Evolutionary conservation across 495 filamentous ascomycete genomes (phyloP).

Genomic region (Astrothelium subdiscretum): DNA sequence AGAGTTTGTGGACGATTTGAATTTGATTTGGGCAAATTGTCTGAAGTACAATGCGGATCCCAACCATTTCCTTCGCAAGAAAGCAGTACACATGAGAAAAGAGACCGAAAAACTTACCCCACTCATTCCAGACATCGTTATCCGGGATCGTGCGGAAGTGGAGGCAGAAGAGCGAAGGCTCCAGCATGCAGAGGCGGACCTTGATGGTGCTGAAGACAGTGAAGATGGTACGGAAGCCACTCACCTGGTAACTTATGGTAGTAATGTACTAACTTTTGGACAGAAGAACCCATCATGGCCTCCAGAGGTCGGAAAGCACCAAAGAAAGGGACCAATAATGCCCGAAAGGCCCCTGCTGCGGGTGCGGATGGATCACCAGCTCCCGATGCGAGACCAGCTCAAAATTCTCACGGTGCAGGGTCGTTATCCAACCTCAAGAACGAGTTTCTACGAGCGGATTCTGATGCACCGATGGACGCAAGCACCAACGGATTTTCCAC

Average conservation of each 20-base stretch:
- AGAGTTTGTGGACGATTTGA: slow-evolving; percentile 86
- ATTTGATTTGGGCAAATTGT: slow-evolving; percentile 94
- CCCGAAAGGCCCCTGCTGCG: slow-evolving; percentile 55
- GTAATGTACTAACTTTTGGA: slow-evolving; percentile 10
- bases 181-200: slow-evolving; percentile 47
- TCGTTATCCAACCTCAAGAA: slow-evolving; percentile 31
- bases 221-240: slow-evolving; percentile 51
- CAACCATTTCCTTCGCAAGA: slow-evolving; percentile 76
- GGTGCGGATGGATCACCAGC: slow-evolving; percentile 60
- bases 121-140: slow-evolving; percentile 83
- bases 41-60: slow-evolving; percentile 89
- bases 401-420: slow-evolving; percentile 37
- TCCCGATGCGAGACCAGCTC: slow-evolving; percentile 47
- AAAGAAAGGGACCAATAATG: slow-evolving; percentile 61
- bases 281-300: slow-evolving; percentile 85
- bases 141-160: slow-evolving; percentile 83
- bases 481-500: slow-evolving; percentile 77
- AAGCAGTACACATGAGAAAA: slow-evolving; percentile 91
- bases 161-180: slow-evolving; percentile 89
- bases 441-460: slow-evolving; percentile 47
- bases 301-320: slow-evolving; percentile 86
- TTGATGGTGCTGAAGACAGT: slow-evolving; percentile 80
- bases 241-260: background rate
- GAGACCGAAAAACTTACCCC: slow-evolving; percentile 92
- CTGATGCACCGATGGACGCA: slow-evolving; percentile 50